Evolutionary conservation across 2,329 filamentous ascomycete genomes (phyloP).

Genomic region (Aspergillus tanneri): DNA sequence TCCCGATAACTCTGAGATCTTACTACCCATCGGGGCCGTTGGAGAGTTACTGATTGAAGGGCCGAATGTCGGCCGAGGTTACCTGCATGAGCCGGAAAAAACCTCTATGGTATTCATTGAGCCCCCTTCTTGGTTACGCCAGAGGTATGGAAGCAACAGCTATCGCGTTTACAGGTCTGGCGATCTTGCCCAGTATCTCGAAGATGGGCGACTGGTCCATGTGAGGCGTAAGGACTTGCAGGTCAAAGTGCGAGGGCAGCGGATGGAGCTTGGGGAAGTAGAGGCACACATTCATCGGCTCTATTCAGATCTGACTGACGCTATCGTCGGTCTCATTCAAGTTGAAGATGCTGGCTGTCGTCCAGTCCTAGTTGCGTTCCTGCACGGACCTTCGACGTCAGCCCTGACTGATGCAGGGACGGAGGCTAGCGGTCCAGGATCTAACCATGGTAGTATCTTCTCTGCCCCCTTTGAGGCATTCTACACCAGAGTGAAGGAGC

Average conservation of each 20-base stretch:
- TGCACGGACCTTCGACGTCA: too few relatives aligned
- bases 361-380: too few relatives aligned
- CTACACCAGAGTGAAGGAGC: too few relatives aligned
- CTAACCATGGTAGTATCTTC: too few relatives aligned
- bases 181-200: not conserved
- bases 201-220: not conserved
- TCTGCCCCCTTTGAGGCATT: too few relatives aligned
- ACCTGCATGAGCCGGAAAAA: not conserved
- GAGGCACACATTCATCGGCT: not conserved
- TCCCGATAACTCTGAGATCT: not conserved
- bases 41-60: conserved; percentile 4
- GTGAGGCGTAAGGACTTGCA: not conserved
- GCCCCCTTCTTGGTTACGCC: not conserved
- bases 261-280: conserved; percentile 7
- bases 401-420: too few relatives aligned
- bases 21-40: conserved; percentile 1
- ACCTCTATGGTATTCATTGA: not conserved
- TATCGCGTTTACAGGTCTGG: not conserved
- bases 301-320: too few relatives aligned
- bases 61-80: conserved; percentile 1
- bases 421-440: too few relatives aligned
- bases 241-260: conserved; percentile 9
- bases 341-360: too few relatives aligned
- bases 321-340: too few relatives aligned
- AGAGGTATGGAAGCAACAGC: not conserved